These are phyloP conservation scores for Talaromyces adpressus DNA, from an alignment of 495 filamentous ascomycete species.

Conservation along the genomic window DNA sequence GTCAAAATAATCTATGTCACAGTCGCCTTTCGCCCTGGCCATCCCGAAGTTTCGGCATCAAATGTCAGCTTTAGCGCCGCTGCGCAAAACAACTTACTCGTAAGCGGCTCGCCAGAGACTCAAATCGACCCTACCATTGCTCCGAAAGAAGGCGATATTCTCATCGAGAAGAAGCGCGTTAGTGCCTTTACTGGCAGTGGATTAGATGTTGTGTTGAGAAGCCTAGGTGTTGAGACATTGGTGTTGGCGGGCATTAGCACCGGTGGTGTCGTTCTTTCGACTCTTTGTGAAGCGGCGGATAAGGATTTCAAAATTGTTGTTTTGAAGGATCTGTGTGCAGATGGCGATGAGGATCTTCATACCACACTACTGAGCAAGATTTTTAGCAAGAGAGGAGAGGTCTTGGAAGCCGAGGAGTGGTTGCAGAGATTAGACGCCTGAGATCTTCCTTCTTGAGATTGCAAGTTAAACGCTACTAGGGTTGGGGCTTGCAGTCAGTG, in stretches of 20 bases:
- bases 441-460: background rate
- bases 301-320: slow-evolving; percentile 29
- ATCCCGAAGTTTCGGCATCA: slow-evolving; percentile 21
- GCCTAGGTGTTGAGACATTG: slow-evolving; percentile 18
- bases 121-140: slow-evolving; percentile 18
- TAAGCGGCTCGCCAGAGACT: slow-evolving; percentile 11
- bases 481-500: background rate
- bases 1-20: slow-evolving; percentile 26
- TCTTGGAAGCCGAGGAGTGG: slow-evolving; percentile 17
- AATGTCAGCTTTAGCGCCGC: slow-evolving; percentile 14
- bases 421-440: background rate
- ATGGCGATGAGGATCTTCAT: slow-evolving; percentile 28
- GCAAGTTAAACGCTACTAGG: background rate
- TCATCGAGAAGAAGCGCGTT: slow-evolving; percentile 28
- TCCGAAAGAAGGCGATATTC: slow-evolving; percentile 16
- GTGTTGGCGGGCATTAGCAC: slow-evolving; percentile 28
- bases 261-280: slow-evolving; percentile 35
- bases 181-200: slow-evolving; percentile 30
- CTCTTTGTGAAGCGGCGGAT: slow-evolving; percentile 29
- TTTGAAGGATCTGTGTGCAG: slow-evolving; percentile 29
- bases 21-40: slow-evolving; percentile 25
- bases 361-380: slow-evolving; percentile 27
- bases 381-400: slow-evolving; percentile 20
- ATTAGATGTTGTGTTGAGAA: slow-evolving; percentile 29
- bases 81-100: background rate